A percentile compares a stretch with the other conserved stretches of the same genome.
Evolutionary conservation across 2,329 filamentous ascomycete genomes (phyloP).

Genomic region (Alternaria conjuncta): DNA sequence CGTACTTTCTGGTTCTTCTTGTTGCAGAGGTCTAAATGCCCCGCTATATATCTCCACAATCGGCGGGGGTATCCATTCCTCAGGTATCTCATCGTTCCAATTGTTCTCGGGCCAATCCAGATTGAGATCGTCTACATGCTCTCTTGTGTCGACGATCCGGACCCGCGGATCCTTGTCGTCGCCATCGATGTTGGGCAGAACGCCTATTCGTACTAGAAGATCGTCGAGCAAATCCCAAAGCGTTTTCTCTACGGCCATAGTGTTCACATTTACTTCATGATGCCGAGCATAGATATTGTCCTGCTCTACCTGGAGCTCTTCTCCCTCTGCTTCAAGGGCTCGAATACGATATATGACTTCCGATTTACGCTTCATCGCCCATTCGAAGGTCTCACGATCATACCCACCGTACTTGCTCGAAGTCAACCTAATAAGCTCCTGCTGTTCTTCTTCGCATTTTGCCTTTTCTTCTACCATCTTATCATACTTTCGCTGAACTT

Average conservation of each 20-base stretch:
- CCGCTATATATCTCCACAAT: too few species aligned
- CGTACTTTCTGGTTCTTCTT: background rate
- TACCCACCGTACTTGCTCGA: too few species aligned
- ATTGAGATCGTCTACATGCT: fast-evolving
- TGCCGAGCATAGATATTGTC: background rate
- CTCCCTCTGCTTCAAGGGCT: too few species aligned
- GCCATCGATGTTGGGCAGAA: background rate
- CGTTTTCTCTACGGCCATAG: background rate
- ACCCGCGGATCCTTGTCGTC: background rate
- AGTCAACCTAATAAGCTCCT: too few species aligned
- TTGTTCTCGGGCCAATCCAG: background rate
- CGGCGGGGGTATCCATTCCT: background rate
- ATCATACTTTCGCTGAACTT: too few species aligned
- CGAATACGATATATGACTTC: background rate
- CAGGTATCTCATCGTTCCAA: background rate
- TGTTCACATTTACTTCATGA: background rate
- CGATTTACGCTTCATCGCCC: background rate
- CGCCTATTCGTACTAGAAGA: background rate
- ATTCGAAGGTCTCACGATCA: too few species aligned
- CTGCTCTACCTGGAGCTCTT: background rate
- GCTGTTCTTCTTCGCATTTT: too few species aligned
- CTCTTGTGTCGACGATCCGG: fast-evolving
- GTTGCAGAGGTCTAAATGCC: background rate
- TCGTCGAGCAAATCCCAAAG: background rate
- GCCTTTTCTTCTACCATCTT: too few species aligned